Conservation (phyloP, 2,329 filamentous ascomycete species). For the Colletotrichum cereale region DNA sequence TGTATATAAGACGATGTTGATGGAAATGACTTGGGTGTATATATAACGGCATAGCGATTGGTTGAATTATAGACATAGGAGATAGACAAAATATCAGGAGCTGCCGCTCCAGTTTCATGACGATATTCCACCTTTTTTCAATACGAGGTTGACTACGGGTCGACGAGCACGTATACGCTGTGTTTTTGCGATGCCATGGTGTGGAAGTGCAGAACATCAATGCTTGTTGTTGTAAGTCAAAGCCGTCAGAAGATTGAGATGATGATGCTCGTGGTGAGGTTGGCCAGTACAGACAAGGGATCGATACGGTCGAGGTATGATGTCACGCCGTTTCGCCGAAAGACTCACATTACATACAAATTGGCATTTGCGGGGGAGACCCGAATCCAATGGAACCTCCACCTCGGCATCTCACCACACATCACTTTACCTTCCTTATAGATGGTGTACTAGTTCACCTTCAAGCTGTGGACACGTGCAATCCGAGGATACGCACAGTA, state of each 20-base stretch:
- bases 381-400: neutral
- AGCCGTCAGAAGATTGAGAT: neutral
- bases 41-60: constrained; percentile 34
- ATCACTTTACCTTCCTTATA: neutral
- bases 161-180: too few species aligned
- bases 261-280: neutral
- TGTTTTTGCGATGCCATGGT: neutral
- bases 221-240: neutral
- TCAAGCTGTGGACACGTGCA: too few species aligned
- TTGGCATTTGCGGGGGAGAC: constrained; percentile 5
- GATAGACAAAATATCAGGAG: constrained; percentile 19
- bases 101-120: constrained; percentile 3
- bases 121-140: neutral
- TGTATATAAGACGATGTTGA: constrained; percentile 34
- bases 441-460: neutral
- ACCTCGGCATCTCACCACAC: neutral
- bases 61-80: constrained; percentile 33
- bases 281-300: too few species aligned
- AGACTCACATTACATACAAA: neutral
- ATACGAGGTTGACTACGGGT: neutral
- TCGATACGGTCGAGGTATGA: constrained; percentile 5
- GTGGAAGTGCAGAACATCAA: neutral
- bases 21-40: constrained; percentile 33
- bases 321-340: constrained; percentile 17
- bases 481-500: neutral